Evolutionary conservation across 805 yeast genomes (phyloP), one percentile per base, ranked within the genome.

Genomic region (Brettanomyces custersianus): DNA sequence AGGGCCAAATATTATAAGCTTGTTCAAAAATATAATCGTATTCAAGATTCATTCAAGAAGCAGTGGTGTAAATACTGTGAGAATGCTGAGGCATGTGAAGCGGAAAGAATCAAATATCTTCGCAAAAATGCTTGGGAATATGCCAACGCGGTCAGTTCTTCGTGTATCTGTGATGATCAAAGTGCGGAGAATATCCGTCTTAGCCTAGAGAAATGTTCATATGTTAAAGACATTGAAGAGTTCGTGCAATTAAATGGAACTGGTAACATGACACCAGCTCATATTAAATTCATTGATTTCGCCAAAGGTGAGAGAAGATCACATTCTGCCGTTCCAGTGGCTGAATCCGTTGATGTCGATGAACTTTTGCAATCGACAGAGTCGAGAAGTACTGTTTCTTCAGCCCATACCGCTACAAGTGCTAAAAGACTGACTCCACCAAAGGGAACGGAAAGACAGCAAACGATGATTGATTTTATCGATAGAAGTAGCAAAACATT

Each of bases 91-190:
- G 68, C 62, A 36, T 55, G 81, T 32, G 95, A 85, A 51, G 72
- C 74, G 33, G 86, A 81, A 51, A 69, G 88, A 42, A 71, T 83
- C 37, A 80, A 79, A 47, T 70, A 77, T 42, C 51, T 81, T 38
- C 80, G 83, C 48, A 63, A 79, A 13, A 82, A 77, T 45, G 56
- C 86, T 40, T 86, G 94, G 82, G 81, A 77, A 29, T 84, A 68
- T 49, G 76, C 90, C 32, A 85, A 85, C 55, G 66, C 77, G 27
- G 65, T 82, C 7, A 82, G 94, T 6, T 68, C 84, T 0, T 66
- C 77, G 3, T 86, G 95, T 52, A 88, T 85, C 22, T 72, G 75
- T 30, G 82, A 80, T 48, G 95, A 86, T 51, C 79, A 74, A 42
- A 68, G 81, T 8, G 83, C 81, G 38, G 95, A 86, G 50, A 65